phyloP scores from a whole-genome alignment of 2,329 filamentous ascomycete genomes.

The Calonectria montana region DNA sequence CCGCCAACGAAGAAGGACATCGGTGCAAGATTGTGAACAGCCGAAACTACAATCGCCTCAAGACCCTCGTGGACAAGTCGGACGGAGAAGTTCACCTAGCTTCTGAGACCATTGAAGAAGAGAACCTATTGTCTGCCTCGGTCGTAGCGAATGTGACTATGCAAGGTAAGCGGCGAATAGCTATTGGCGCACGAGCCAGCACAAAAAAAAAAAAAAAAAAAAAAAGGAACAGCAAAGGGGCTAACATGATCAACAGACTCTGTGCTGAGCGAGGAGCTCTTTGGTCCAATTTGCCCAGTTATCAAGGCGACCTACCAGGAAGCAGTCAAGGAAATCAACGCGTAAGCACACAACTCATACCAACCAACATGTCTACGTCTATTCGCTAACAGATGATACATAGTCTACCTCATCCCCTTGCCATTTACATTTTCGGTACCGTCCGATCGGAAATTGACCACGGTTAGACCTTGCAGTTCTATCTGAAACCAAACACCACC shows the following conservation, averaged over 20 bases:
- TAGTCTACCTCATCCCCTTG: slow-evolving; percentile 10
- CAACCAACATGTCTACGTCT: not conserved
- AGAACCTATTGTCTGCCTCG: not conserved
- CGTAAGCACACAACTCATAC: not conserved
- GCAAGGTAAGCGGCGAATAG: not conserved
- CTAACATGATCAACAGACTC: slow-evolving; percentile 41
- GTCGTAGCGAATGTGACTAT: not conserved
- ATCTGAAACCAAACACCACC: slow-evolving; percentile 15
- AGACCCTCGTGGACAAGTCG: slow-evolving; percentile 48
- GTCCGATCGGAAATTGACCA: not conserved
- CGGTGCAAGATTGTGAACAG: slow-evolving; percentile 53
- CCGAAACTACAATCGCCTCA: slow-evolving; percentile 54
- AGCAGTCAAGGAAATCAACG: not conserved
- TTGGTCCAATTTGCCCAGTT: slow-evolving; percentile 28
- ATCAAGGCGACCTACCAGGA: slow-evolving; percentile 8
- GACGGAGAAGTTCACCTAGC: slow-evolving; percentile 46
- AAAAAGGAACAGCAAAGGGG: not conserved
- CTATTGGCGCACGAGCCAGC: not conserved
- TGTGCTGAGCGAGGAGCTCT: slow-evolving; percentile 56
- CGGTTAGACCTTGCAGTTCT: not conserved
- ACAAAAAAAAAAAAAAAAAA: not conserved
- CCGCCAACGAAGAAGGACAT: not conserved
- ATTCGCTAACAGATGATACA: not conserved
- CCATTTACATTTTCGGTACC: slow-evolving; percentile 20
- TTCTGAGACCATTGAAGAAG: not conserved